phyloP scores from a whole-genome alignment of 1,284 basidiomycete species.

The Cryptococcus sp. region DNA sequence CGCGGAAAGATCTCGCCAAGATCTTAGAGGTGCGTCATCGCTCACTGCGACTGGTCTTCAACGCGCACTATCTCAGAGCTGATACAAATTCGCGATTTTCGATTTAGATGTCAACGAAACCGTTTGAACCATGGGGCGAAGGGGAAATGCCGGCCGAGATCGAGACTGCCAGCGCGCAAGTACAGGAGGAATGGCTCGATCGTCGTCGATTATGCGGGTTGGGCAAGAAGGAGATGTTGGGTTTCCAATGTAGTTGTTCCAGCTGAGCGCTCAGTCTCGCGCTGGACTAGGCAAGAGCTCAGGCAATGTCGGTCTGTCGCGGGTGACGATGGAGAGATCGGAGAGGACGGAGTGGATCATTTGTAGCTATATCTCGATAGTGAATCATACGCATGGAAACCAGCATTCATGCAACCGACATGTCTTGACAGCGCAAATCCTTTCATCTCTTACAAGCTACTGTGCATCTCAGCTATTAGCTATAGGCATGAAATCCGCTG shows the following conservation, averaged over 20 bases:
- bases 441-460: too few relatives aligned
- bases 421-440: too few relatives aligned
- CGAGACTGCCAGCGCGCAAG: constrained; percentile 27
- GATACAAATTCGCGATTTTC: background rate
- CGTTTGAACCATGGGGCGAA: constrained; percentile 29
- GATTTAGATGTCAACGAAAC: constrained; percentile 69
- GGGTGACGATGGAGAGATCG: background rate
- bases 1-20: constrained; percentile 27
- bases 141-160: constrained; percentile 51
- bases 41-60: background rate
- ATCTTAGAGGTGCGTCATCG: constrained; percentile 27
- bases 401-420: too few relatives aligned
- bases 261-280: constrained; percentile 57
- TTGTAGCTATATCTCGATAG: too few relatives aligned
- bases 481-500: too few relatives aligned
- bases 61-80: background rate
- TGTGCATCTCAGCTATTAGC: too few relatives aligned
- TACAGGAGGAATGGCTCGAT: constrained; percentile 60
- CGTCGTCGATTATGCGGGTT: constrained; percentile 67
- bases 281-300: too few relatives aligned
- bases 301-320: too few relatives aligned
- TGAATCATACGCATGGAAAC: too few relatives aligned
- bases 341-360: too few relatives aligned
- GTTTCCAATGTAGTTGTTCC: constrained; percentile 91
- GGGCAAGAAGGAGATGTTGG: constrained; percentile 72